phyloP scores from a whole-genome alignment of 352 stramenopile species.

The Peronospora destructor region DNA sequence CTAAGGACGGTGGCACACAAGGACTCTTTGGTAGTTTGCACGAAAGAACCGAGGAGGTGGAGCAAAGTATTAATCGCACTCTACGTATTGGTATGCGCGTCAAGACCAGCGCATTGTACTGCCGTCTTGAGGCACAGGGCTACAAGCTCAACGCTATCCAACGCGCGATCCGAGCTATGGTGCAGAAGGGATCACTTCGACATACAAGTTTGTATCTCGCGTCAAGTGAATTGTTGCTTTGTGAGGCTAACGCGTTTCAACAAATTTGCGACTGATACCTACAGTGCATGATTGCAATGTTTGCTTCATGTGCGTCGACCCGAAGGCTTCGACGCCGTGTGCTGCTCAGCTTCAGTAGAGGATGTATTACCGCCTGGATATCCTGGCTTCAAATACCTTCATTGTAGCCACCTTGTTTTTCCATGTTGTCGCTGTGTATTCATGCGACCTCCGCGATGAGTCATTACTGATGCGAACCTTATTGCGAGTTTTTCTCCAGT shows the following conservation, averaged over 20 bases:
- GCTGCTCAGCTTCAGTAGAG: too few relatives aligned
- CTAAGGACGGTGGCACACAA: conserved; percentile 85
- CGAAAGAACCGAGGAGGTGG: conserved; percentile 77
- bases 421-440: too few relatives aligned
- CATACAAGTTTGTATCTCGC: conserved; percentile 80
- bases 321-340: background rate
- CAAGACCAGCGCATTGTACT: conserved; percentile 75
- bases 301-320: too few relatives aligned
- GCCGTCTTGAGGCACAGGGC: conserved; percentile 69
- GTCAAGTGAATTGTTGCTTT: conserved; percentile 39
- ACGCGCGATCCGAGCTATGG: conserved; percentile 78
- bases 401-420: too few relatives aligned
- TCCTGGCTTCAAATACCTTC: too few relatives aligned
- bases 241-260: background rate
- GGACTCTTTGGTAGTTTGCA: conserved; percentile 73
- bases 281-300: too few relatives aligned
- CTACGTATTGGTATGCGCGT: conserved; percentile 73
- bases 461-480: too few relatives aligned
- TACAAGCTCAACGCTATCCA: conserved; percentile 85
- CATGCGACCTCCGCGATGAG: too few relatives aligned
- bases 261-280: background rate
- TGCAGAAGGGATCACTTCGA: conserved; percentile 72
- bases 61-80: conserved; percentile 80
- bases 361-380: too few relatives aligned
- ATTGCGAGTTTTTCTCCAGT: too few relatives aligned